Base-by-base conservation (phyloP, 2,329 filamentous ascomycete species). In the Bipolaris bicolor region DNA sequence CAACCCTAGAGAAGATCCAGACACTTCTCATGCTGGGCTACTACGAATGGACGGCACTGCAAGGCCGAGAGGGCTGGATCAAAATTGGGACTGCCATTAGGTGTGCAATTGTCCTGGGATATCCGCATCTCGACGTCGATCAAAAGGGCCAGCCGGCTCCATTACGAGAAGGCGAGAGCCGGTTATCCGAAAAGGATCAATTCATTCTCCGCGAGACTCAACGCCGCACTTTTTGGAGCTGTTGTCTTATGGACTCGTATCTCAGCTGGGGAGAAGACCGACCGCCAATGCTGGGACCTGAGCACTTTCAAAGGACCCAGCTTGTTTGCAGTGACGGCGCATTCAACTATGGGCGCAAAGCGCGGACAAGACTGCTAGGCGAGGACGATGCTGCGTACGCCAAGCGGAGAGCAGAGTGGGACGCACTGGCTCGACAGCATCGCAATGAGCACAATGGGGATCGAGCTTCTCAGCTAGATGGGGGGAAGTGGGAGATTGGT, bases 221-320 rank as follows among this genome's bases (percentile, higher is more conserved):
- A 58, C 81, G 89, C 24, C 83, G 90, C 6, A 90, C 89, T 0
- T 89, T 91, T 79, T 91, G 89, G 79, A 90, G 88, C 64, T 90
- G 88, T 67, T 87, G 90, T 57, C 86, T 91, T 49, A 80, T 92
- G 64, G 89, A 92, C 70, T 84, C 88, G 3, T 85, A 90, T 73
- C 77, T 91, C 22, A 84, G 87, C 34, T 87, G 84, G 64, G 88
- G 88, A 18, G 85, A 84, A 60, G 82, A 86, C 50, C 81, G 88
- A 20, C 81, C 84, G 1, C 81, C 83, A 13, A 86, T 85, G 67
- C 81, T 91, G 41, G 80, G 82, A 36, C 77, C 84, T 1, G 80
- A 85, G 3, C 85, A 88, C 55, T 74, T 90, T 6, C 80, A 60
- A 16, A 51, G 82, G 33, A 86, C 90, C 18, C 88, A 89, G 68